phyloP scores from a whole-genome alignment of 2,329 filamentous ascomycete genomes.

The Juglanconis sp. region DNA sequence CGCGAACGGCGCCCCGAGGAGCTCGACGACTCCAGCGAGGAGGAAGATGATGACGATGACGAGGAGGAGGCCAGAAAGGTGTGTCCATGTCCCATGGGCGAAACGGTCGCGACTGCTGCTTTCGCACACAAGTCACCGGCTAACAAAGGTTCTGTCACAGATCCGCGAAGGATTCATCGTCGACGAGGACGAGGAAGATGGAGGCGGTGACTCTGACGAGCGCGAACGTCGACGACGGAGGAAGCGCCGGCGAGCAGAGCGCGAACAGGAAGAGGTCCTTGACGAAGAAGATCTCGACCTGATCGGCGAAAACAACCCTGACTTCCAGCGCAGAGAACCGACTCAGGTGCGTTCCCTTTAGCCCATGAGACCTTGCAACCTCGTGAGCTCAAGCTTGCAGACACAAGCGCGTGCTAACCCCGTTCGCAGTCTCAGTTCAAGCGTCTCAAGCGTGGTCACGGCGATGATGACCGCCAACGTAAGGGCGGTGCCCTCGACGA shows the following conservation, averaged over 20 bases:
- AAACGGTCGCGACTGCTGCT: not conserved
- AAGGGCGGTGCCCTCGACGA: constrained; percentile 74
- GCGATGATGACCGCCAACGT: constrained; percentile 66
- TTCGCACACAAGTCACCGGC: not conserved
- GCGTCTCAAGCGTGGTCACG: constrained; percentile 87
- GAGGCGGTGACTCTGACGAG: constrained; percentile 57
- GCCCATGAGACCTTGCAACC: not conserved
- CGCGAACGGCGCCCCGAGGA: constrained; percentile 41
- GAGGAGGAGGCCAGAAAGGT: constrained; percentile 79
- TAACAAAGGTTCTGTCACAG: constrained; percentile 40
- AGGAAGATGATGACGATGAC: constrained; percentile 90
- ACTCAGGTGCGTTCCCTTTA: constrained; percentile 8
- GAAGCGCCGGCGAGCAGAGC: constrained; percentile 73
- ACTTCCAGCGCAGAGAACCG: constrained; percentile 59
- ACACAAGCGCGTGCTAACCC: not conserved
- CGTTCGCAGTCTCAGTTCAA: constrained; percentile 81
- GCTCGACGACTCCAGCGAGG: constrained; percentile 83
- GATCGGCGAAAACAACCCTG: constrained; percentile 78
- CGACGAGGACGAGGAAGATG: constrained; percentile 78
- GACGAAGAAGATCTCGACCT: constrained; percentile 96
- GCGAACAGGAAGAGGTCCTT: constrained; percentile 81
- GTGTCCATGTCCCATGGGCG: not conserved
- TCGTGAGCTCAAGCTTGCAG: not conserved
- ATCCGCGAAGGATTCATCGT: constrained; percentile 94
- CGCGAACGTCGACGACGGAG: constrained; percentile 61